Conservation (phyloP, 2,329 filamentous ascomycete species). For the Leptographium flavum region DNA sequence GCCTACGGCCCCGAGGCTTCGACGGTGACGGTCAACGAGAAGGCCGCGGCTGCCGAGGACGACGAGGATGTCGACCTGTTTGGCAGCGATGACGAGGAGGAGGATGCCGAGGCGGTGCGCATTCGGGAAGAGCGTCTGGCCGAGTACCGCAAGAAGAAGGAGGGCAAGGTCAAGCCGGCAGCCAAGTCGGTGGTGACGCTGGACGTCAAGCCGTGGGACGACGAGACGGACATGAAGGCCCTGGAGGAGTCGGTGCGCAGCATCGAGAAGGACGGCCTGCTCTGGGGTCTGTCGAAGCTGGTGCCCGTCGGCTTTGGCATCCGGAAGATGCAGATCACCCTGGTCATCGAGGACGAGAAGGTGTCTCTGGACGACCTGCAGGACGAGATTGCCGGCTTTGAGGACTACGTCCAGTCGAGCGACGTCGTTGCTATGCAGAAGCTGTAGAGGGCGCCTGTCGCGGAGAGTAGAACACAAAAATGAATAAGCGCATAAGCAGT, state of each 20-base stretch:
- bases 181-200: conserved; percentile 95
- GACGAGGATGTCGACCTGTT: conserved; percentile 89
- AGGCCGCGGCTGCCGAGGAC: conserved; percentile 57
- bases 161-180: conserved; percentile 73
- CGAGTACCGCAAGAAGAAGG: conserved; percentile 97
- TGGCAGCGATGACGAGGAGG: conserved; percentile 85
- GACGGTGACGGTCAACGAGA: conserved; percentile 72
- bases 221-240: conserved; percentile 81
- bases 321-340: conserved; percentile 98
- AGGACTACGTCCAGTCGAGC: conserved; percentile 92
- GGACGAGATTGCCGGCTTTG: conserved; percentile 66
- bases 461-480: no score
- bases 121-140: conserved; percentile 81
- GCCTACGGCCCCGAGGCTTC: conserved; percentile 77
- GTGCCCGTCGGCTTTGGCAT: conserved; percentile 92
- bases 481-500: no score
- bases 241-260: conserved; percentile 68
- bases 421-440: conserved; percentile 86
- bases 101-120: conserved; percentile 73
- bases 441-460: conserved; percentile 42
- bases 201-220: conserved; percentile 98
- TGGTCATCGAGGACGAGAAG: conserved; percentile 96
- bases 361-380: conserved; percentile 76
- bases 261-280: conserved; percentile 85
- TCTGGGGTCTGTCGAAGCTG: conserved; percentile 88